Percentiles rank a stretch among this genome's conserved stretches.
Evolutionary conservation across 108 stramenopile genomes (phyloP).

Genomic region (Mediolabrus comicus): DNA sequence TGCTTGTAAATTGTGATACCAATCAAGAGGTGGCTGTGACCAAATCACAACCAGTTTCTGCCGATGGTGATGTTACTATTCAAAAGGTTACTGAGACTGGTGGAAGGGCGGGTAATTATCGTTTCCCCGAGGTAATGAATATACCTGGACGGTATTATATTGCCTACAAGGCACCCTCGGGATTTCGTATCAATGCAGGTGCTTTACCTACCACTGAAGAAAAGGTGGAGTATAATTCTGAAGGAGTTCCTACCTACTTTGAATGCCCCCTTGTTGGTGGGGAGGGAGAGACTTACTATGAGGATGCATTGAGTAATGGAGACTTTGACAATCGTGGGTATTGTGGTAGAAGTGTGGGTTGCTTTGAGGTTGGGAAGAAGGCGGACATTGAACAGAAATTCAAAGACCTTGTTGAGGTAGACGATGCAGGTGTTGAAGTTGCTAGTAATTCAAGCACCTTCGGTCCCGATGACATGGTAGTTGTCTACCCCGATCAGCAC

Average conservation of each 20-base stretch:
- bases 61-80: background rate
- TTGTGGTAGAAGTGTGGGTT: slow-evolving; percentile 28
- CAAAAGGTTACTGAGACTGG: background rate
- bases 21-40: background rate
- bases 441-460: too few relatives aligned
- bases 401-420: slow-evolving; percentile 1
- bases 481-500: slow-evolving; percentile 8
- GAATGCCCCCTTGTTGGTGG: slow-evolving; percentile 22
- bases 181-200: slow-evolving; percentile 11
- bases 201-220: slow-evolving; percentile 11
- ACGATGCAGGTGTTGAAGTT: too few relatives aligned
- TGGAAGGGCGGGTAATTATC: background rate
- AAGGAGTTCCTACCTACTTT: background rate
- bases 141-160: slow-evolving; percentile 34
- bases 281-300: slow-evolving; percentile 4
- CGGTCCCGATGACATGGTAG: background rate
- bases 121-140: background rate
- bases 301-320: slow-evolving; percentile 2
- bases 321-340: slow-evolving; percentile 35
- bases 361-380: slow-evolving; percentile 24
- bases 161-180: slow-evolving; percentile 9
- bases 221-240: background rate
- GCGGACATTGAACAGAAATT: slow-evolving; percentile 10
- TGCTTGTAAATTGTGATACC: slow-evolving; percentile 14
- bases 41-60: background rate